These are phyloP conservation scores for Coleophoma eucalyptorum DNA, from an alignment of 2,329 filamentous ascomycete genomes.

Conservation along the genomic window DNA sequence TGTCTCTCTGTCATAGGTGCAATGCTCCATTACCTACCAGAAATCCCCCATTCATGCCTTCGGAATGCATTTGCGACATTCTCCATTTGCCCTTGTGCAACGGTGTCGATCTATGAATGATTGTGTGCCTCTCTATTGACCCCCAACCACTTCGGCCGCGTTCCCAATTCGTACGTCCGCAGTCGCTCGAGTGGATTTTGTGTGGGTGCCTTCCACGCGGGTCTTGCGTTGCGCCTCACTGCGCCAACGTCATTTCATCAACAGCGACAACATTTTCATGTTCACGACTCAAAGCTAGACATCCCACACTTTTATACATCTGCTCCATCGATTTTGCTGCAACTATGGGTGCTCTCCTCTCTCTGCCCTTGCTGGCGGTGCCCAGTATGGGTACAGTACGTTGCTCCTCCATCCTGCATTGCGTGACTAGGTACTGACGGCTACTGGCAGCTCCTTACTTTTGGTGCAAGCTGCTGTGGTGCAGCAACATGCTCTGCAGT, in stretches of 20 bases:
- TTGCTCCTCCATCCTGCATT: constrained; percentile 16
- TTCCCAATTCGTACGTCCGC: not conserved
- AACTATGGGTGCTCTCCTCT: constrained; percentile 86
- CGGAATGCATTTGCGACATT: no score
- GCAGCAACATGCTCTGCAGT: constrained; percentile 95
- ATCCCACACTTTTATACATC: not conserved
- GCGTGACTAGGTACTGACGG: constrained; percentile 11
- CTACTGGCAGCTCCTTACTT: constrained; percentile 61
- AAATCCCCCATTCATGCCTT: no score
- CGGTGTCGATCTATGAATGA: no score
- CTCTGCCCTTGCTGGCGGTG: constrained; percentile 82
- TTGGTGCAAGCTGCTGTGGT: constrained; percentile 88
- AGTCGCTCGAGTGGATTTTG: not conserved
- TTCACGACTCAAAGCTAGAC: not conserved
- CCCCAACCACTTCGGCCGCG: not conserved
- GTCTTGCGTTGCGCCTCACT: no score
- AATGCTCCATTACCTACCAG: no score
- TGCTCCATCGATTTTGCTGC: not conserved
- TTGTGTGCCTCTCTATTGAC: no score
- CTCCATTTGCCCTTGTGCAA: no score
- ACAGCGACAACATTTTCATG: not conserved
- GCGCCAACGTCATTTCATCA: not conserved
- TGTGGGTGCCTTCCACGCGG: no score
- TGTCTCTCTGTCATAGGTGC: no score
- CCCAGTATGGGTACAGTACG: constrained; percentile 83